These are phyloP conservation scores for Sanghuangporus weigelae DNA, from an alignment of 1,284 basidiomycete species.

Conservation along the genomic window DNA sequence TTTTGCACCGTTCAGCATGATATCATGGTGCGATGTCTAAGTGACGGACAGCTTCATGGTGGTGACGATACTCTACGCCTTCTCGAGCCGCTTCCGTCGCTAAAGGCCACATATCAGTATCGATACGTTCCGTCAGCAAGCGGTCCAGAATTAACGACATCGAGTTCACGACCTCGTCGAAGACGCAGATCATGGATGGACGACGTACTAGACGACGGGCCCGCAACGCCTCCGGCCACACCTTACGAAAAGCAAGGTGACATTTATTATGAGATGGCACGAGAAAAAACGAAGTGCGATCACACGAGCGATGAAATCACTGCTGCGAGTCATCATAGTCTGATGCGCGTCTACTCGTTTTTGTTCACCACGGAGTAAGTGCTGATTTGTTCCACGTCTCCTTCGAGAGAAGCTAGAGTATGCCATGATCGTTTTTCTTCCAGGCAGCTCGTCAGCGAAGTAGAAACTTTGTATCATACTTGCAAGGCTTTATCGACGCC, in stretches of 20 bases:
- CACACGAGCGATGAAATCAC: conserved; percentile 9
- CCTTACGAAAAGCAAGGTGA: conserved; percentile 3
- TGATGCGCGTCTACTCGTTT: conserved; percentile 28
- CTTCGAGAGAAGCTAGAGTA: background rate
- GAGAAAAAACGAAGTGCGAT: conserved; percentile 13
- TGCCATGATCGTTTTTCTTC: background rate
- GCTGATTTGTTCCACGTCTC: background rate
- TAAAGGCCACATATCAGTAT: conserved; percentile 14
- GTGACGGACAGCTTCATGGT: conserved; percentile 16
- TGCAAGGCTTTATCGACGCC: conserved; percentile 12
- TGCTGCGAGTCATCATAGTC: conserved; percentile 16
- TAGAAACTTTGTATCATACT: conserved; percentile 23
- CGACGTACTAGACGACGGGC: background rate
- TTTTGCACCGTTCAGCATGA: conserved; percentile 18
- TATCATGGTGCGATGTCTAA: conserved; percentile 14
- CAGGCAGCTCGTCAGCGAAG: conserved; percentile 25
- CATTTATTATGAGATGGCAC: conserved; percentile 15
- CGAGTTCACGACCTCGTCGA: background rate
- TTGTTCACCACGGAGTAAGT: conserved; percentile 27
- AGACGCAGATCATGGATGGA: conserved; percentile 12
- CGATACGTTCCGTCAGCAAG: conserved; percentile 3
- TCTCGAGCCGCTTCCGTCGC: conserved; percentile 15
- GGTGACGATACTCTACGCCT: conserved; percentile 16
- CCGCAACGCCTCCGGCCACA: background rate
- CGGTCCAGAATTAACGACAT: background rate